Base-by-base conservation (phyloP, 441 rosid species). In the Bocquillonia castaneifolia region DNA sequence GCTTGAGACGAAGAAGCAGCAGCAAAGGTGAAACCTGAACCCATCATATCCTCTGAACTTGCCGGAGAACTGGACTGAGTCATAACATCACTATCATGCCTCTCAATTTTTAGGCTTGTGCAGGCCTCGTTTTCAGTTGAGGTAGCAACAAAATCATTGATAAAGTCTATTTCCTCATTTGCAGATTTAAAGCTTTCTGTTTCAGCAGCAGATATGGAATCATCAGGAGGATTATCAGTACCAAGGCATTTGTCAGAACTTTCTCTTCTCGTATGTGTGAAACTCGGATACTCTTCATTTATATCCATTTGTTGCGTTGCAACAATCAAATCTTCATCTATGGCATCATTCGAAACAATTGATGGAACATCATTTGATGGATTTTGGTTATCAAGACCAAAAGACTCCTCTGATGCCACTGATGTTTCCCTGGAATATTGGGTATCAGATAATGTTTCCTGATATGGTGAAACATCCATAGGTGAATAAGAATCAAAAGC, bases 121-220 rank as follows among this genome's bases (percentile, higher is more conserved):
- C 85, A 72, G 76, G 84, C 88, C 70, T 85, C 93, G 75, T 67
- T 81, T 85, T 87, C 97, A 61, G 81, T 78, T 67, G 93, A 83
- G 53, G 77, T 71, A 66, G 63, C 78, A 63, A 74, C 68, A 64
- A 73, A 67, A 65, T 87, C 95, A 71, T 59, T 79, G 44, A 73
- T 74, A 56, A 73, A 67, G 64, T 87, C 95, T 65, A 84, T 84
- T 80, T 87, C 96, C 77, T 95, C 97, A 45, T 80, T 78, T 68
- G 92, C 95, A 42, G 95, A 82, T 76, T 81, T 85, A 76, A 89
- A 88, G 84, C 96, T 92, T 78, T 92, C 97, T 54, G 98, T 85
- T 71, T 91, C 96, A 67, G 84, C 80, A 64, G 79, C 92, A 23
- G 96, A 88, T 59, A 81, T 31, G 61, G 81, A 80, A 37, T 79